Evolutionary conservation across 371 early-diverging fungal genomes (phyloP).

Genomic region (Nematocida ironsii): DNA sequence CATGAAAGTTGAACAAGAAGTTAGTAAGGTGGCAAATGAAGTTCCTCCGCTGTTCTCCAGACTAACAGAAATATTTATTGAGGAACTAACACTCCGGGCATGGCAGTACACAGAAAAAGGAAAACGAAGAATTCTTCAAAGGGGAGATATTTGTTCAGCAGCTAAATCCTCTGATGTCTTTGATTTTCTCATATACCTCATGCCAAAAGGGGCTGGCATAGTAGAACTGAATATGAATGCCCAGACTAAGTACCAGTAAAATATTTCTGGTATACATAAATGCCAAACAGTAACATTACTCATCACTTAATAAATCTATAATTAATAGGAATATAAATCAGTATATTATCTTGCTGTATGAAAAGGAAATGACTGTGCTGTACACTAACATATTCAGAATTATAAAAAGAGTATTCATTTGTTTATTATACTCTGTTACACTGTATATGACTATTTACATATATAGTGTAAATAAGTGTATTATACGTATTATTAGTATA

Average conservation of each 20-base stretch:
- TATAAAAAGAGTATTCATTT: too few relatives aligned
- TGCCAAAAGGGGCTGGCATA: slow-evolving; percentile 73
- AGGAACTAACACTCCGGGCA: slow-evolving; percentile 84
- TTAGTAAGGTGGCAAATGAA: slow-evolving; percentile 74
- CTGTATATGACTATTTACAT: too few relatives aligned
- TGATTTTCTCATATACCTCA: slow-evolving; percentile 96
- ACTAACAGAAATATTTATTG: slow-evolving; percentile 91
- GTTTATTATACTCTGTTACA: too few relatives aligned
- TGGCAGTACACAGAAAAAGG: slow-evolving; percentile 97
- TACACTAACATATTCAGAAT: too few relatives aligned
- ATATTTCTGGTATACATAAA: not conserved
- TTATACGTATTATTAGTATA: too few relatives aligned
- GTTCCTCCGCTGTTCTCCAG: slow-evolving; percentile 91
- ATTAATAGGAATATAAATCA: too few relatives aligned
- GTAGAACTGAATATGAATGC: slow-evolving; percentile 33
- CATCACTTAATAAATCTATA: too few relatives aligned
- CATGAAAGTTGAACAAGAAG: slow-evolving; percentile 97
- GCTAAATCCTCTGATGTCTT: slow-evolving; percentile 87
- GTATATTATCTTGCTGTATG: too few relatives aligned
- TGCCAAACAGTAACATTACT: too few relatives aligned
- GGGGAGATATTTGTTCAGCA: slow-evolving; percentile 86
- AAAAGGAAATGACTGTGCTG: too few relatives aligned
- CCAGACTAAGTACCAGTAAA: slow-evolving; percentile 26
- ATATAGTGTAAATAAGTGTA: too few relatives aligned
- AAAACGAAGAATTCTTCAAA: slow-evolving; percentile 90